Base-by-base conservation (phyloP, 495 filamentous ascomycete genomes). In the Extremus antarcticus region DNA sequence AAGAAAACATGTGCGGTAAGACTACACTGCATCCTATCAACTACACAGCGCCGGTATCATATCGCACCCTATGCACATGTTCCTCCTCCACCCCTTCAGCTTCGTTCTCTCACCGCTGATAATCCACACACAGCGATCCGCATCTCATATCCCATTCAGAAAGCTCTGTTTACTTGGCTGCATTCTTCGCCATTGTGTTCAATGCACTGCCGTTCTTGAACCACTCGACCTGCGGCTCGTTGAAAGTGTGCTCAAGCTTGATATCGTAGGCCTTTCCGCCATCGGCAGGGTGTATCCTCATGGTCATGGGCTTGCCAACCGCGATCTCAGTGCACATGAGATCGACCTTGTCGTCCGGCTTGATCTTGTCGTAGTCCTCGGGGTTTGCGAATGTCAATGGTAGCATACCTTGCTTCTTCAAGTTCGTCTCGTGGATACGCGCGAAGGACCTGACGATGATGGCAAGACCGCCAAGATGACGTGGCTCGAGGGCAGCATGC, bases 401-500 rank as follows among this genome's bases (percentile, higher is more conserved):
- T 75, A 98, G 87, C 89, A 98, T 92, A 76, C 92, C 92, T 81
- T 98, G 92, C 84, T 98, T 98, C 88, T 98, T 98, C 76, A 98
- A 74, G 81, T 98, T 98, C 76, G 92, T 98, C 78, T 98, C 92
- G 80, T 98, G 92, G 69, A 98, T 98, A 86, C 92, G 94, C 66
- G 92, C 92, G 70, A 98, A 98, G 64, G 80, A 86, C 68, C 87
- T 83, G 70, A 86, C 90, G 73, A 98, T 94, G 80, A 98, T 94
- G 64, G 94, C 92, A 61, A 96, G 80, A 71, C 90, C 92, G 60
- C 92, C 92, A 53, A 98, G 86, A 77, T 97, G 92, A 66, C 92
- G 85, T 67, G 92, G 92, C 78, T 98, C 94, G 40, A 98, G 81
- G 66, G 92, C 92, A 55, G 92, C 92, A 72, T 98, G 92, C 78